Base-by-base conservation (phyloP, 2,329 filamentous ascomycete species). In the Aspergillus terreus region DNA sequence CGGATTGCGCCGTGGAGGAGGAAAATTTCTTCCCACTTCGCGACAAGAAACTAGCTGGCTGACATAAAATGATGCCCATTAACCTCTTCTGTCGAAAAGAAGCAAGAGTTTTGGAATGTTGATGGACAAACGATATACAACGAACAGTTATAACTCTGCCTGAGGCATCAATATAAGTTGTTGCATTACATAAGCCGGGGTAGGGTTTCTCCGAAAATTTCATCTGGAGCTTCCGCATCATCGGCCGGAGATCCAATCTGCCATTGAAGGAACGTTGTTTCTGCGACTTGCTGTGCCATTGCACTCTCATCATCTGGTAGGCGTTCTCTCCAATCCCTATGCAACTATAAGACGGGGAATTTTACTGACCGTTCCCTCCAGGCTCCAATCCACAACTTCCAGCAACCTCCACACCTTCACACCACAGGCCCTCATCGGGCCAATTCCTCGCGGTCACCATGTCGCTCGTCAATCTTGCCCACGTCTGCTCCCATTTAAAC, bases 401-500 rank as follows among this genome's bases (percentile, higher is more conserved):
- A 44, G 27, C 49, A 23, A 30, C 30, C 10, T 48, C 45, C 30
- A 12, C 40, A 42, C 5, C 47, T 33, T 33, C 40, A 46, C 36
- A 38, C 43, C 21, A 33, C 21, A 48, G 56, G 53, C 54, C 53
- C 59, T 54, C 27, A 46, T 54, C 59, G 59, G 57, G 54, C 62
- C 56, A 53, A 56, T 62, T 52, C 40, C 48, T 46, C 47, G 50
- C 43, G 17, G 50, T 51, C 60, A 75, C 63, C 44, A 88, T 90
- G 86, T 88, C 85, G 63, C 81, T 96, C 73, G 78, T 82, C 67
- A 83, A 86, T 72, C 81, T 95, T 58, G 81, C 84, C 63, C 78
- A 92, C 77, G 84, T 92, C 74, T 95, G 89, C 80, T 91, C 90
- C 60, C 91, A 96, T 76, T 80, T 96, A 51, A 89, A 94, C 71